Base-by-base conservation (phyloP, 2,329 filamentous ascomycete genomes). In the Ascochyta pisi region DNA sequence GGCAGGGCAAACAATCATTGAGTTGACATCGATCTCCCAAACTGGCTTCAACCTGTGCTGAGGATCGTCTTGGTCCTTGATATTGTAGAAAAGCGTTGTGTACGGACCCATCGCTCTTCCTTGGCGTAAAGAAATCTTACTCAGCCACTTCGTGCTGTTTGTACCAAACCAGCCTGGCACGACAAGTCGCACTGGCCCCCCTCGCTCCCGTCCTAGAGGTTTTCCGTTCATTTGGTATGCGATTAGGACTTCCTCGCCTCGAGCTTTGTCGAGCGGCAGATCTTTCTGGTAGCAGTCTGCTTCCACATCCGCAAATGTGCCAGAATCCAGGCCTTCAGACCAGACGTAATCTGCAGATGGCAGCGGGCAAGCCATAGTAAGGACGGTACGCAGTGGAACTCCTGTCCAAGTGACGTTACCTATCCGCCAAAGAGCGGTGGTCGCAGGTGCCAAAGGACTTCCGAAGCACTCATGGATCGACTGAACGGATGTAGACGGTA, bases 391-490 rank as follows among this genome's bases (percentile, higher is more conserved):
- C 1, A 76, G 62, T 4, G 57, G 58, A 1, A 75, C 71, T 5
- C 74, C 74, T 0, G 73, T 73, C 74, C 74, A 77, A 13, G 35
- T 43, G 0, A 75, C 70, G 40, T 76, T 77, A 0, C 74, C 74
- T 1, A 76, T 58, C 2, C 73, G 64, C 64, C 69, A 71, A 1
- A 73, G 38, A 2, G 69, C 67, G 4, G 63, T 62, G 2, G 55
- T 65, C 0, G 72, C 65, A 9, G 72, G 68, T 13, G 63, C 64
- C 1, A 76, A 40, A 0, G 74, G 74, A 38, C 69, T 73, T 10
- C 73, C 73, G 43, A 71, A 77, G 58, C 74, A 77, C 56, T 77
- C 74, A 44, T 76, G 73, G 40, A 74, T 69, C 3, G 73, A 58
- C 4, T 68, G 73, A 6, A 76, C 48, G 6, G 54, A 64, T 8